Evolutionary conservation across 164 flowering plant species (phyloP).

Genomic region (Liriodendron chinense): DNA sequence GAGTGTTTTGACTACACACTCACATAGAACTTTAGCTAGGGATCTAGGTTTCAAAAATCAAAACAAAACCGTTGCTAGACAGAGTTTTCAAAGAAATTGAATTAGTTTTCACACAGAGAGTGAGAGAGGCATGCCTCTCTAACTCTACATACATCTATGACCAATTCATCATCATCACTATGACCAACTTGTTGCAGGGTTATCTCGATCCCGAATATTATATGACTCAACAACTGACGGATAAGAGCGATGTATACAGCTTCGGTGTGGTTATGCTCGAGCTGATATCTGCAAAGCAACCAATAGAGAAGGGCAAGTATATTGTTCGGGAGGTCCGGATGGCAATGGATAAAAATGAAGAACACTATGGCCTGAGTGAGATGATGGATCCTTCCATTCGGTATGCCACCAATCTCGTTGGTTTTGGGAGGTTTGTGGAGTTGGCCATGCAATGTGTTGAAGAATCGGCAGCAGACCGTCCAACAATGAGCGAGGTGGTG

Average conservation of each 20-base stretch:
- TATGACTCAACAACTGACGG: conserved; percentile 62
- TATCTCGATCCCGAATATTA: conserved; percentile 78
- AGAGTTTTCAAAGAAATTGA: not conserved
- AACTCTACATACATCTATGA: not conserved
- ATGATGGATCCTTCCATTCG: conserved; percentile 44
- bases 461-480: conserved; percentile 46
- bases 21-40: no score
- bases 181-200: conserved; percentile 36
- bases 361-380: conserved; percentile 32
- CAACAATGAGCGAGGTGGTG: conserved; percentile 58
- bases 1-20: no score
- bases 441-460: conserved; percentile 52
- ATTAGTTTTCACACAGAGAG: not conserved
- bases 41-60: no score
- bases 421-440: conserved; percentile 45
- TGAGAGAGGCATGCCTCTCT: not conserved
- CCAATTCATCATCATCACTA: not conserved
- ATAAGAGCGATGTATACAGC: conserved; percentile 71
- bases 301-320: conserved; percentile 51
- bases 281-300: conserved; percentile 47
- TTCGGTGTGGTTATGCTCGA: conserved; percentile 64
- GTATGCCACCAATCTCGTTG: conserved; percentile 23
- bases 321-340: conserved; percentile 44
- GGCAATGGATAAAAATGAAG: conserved; percentile 34
- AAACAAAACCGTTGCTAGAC: no score